Evolutionary conservation across 1,139 yeast genomes (phyloP).

Genomic region (Geotrichum klebahnii): DNA sequence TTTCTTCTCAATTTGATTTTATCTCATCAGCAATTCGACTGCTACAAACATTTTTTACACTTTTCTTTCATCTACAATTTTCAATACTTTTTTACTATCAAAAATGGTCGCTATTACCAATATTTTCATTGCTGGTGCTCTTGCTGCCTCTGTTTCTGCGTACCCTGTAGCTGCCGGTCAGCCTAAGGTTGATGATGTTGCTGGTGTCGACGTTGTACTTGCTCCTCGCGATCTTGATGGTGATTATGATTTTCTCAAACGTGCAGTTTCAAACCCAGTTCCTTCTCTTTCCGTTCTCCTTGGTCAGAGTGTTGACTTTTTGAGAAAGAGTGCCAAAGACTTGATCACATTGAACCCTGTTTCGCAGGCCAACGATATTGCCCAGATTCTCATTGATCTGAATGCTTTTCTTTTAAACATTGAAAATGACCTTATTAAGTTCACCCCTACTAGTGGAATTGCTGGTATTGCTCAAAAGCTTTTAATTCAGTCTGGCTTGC

Average conservation of each 20-base stretch:
- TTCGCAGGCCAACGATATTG: neutral
- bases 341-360: neutral
- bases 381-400: slow-evolving; percentile 3
- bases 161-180: neutral
- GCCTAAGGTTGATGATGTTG: neutral
- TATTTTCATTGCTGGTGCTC: slow-evolving; percentile 6
- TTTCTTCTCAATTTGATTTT: too few species aligned
- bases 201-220: neutral
- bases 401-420: slow-evolving; percentile 1
- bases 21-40: too few species aligned
- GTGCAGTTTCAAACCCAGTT: neutral
- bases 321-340: neutral
- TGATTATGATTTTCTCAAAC: neutral
- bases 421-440: neutral
- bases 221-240: neutral
- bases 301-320: neutral
- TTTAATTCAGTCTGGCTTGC: slow-evolving; percentile 8
- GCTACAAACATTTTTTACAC: too few species aligned
- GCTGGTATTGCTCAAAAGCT: slow-evolving; percentile 5
- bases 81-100: too few species aligned
- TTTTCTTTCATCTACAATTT: too few species aligned
- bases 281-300: slow-evolving; percentile 1
- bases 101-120: slow-evolving; percentile 13
- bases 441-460: slow-evolving; percentile 10
- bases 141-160: slow-evolving; percentile 14